Conservation (phyloP, 352 stramenopile species). For the Phytophthora europaea region DNA sequence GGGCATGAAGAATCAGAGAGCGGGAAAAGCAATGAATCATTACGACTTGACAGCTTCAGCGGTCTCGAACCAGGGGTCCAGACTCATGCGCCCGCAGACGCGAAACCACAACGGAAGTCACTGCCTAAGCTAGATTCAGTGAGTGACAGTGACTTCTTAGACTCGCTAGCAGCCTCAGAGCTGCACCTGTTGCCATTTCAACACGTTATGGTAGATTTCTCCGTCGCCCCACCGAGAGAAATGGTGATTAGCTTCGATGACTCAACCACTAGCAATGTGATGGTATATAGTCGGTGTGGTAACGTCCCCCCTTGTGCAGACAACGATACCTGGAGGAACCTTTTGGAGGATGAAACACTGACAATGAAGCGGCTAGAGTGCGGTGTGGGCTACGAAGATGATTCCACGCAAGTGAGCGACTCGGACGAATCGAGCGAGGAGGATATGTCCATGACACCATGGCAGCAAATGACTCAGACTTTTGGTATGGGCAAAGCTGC, state of each 20-base stretch:
- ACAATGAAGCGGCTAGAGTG: constrained; percentile 81
- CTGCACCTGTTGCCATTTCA: constrained; percentile 23
- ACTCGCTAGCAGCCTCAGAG: constrained; percentile 21
- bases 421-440: constrained; percentile 81
- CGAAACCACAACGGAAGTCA: constrained; percentile 11
- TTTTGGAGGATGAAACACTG: constrained; percentile 54
- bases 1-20: constrained; percentile 8
- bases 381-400: constrained; percentile 78
- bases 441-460: constrained; percentile 83
- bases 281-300: constrained; percentile 2
- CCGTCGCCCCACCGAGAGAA: constrained; percentile 46
- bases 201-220: constrained; percentile 67
- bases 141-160: constrained; percentile 3
- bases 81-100: neutral
- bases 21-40: constrained; percentile 4
- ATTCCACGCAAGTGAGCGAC: constrained; percentile 88
- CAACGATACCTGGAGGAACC: constrained; percentile 30
- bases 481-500: constrained; percentile 74
- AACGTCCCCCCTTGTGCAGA: neutral
- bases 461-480: constrained; percentile 89
- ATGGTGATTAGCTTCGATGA: constrained; percentile 42
- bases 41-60: constrained; percentile 17
- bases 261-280: neutral
- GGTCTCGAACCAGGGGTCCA: neutral
- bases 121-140: constrained; percentile 3